A percentile compares a stretch with the other conserved stretches of the same genome.
phyloP scores from a whole-genome alignment of 2,329 filamentous ascomycete species.

The Pyrenophora tritici-repentis region DNA sequence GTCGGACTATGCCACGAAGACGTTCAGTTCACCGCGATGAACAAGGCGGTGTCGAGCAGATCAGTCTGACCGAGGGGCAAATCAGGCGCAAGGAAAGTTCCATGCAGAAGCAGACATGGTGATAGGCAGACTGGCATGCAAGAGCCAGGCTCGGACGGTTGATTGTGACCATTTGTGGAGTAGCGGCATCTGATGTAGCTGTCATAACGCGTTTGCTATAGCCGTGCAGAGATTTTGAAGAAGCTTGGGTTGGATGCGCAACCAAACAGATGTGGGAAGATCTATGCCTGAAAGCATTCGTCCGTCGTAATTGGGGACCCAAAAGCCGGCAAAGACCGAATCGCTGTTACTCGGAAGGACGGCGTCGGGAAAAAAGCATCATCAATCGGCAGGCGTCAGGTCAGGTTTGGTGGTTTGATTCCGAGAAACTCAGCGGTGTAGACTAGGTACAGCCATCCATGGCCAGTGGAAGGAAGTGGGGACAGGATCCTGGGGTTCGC shows the following conservation, averaged over 20 bases:
- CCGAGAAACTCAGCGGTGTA: conserved; percentile 35
- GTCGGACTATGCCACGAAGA: too few relatives aligned
- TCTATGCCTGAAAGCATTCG: conserved; percentile 2
- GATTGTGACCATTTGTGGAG: conserved; percentile 5
- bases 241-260: conserved; percentile 4
- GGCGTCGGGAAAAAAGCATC: conserved; percentile 10
- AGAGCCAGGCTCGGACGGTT: conserved; percentile 1
- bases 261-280: neutral
- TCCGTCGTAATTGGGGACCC: neutral
- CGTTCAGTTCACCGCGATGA: too few relatives aligned
- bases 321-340: conserved; percentile 4
- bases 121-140: conserved; percentile 5
- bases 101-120: conserved; percentile 7
- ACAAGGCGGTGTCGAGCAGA: too few relatives aligned
- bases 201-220: conserved; percentile 13
- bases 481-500: conserved; percentile 30
- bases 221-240: neutral
- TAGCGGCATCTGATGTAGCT: neutral
- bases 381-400: neutral
- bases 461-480: conserved; percentile 30
- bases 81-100: neutral
- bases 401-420: conserved; percentile 21
- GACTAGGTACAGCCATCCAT: conserved; percentile 4
- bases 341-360: conserved; percentile 4
- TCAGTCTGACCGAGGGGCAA: neutral